phyloP scores from a whole-genome alignment of 768 basidiomycete genomes.

The Phylloporus sp. region DNA sequence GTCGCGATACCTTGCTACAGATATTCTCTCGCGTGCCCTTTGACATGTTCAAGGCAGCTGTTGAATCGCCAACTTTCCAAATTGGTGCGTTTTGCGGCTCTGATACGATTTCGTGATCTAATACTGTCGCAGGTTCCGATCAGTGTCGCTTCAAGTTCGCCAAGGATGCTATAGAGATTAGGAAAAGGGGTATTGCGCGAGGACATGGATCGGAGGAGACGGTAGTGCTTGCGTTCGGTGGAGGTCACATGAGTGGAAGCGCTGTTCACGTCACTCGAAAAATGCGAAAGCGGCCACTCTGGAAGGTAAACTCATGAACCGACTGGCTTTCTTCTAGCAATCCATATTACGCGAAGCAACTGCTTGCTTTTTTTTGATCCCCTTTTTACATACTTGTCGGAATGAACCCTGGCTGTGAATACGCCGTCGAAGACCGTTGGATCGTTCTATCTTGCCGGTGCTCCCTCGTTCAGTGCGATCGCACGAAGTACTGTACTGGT shows the following conservation, averaged over 20 bases:
- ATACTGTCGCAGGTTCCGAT: conserved; percentile 54
- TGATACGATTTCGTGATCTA: conserved; percentile 9
- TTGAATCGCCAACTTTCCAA: conserved; percentile 74
- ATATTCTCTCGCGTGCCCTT: conserved; percentile 80
- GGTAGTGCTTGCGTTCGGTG: conserved; percentile 88
- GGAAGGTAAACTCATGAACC: conserved; percentile 73
- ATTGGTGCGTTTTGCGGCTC: conserved; percentile 50
- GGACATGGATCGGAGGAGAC: conserved; percentile 76
- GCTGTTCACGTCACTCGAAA: conserved; percentile 87
- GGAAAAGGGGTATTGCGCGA: conserved; percentile 73
- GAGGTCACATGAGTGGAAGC: conserved; percentile 58
- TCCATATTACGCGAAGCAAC: conserved; percentile 26
- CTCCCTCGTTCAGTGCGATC: conserved; percentile 6
- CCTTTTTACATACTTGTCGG: conserved; percentile 20
- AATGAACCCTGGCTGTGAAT: conserved; percentile 8
- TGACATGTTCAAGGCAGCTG: conserved; percentile 78
- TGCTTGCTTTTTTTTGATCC: conserved; percentile 17
- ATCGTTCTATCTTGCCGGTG: background rate
- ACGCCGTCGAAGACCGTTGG: background rate
- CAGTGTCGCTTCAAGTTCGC: conserved; percentile 90
- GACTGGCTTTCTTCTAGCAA: conserved; percentile 20
- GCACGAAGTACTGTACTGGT: conserved; percentile 25
- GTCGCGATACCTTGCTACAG: conserved; percentile 67
- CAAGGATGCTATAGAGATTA: conserved; percentile 79
- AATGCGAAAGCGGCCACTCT: conserved; percentile 76